These are phyloP conservation scores for Amaranthus palmeri DNA, from an alignment of 148 eudicot genomes.

Conservation along the genomic window DNA sequence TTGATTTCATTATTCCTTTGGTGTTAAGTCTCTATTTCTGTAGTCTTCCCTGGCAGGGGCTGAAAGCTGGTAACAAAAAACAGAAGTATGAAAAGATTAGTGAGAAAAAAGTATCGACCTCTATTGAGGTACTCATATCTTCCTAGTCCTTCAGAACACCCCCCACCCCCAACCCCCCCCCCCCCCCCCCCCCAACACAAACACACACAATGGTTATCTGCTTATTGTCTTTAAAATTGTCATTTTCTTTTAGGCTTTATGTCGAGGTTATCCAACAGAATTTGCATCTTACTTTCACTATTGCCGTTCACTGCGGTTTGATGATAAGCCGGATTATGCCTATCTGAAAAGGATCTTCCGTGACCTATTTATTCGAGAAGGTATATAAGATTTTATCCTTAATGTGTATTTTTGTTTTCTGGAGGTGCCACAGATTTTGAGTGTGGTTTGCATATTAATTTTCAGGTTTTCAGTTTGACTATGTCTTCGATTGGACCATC, in stretches of 20 bases:
- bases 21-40: constrained; percentile 20
- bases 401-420: neutral
- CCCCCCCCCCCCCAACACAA: too few species aligned
- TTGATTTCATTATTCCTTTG: constrained; percentile 11
- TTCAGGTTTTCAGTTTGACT: constrained; percentile 80
- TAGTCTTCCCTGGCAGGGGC: constrained; percentile 96
- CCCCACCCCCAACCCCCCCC: too few species aligned
- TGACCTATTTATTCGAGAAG: constrained; percentile 87
- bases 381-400: constrained; percentile 22
- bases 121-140: constrained; percentile 58
- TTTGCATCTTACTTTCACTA: constrained; percentile 90
- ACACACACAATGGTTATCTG: too few species aligned
- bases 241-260: constrained; percentile 49
- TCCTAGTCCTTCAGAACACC: neutral
- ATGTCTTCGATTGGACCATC: constrained; percentile 66
- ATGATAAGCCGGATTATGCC: constrained; percentile 90
- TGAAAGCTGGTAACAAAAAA: constrained; percentile 84
- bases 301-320: constrained; percentile 83
- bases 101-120: constrained; percentile 82
- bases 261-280: constrained; percentile 87
- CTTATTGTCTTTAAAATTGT: neutral
- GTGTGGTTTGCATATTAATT: neutral
- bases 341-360: constrained; percentile 85
- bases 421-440: constrained; percentile 6
- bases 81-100: constrained; percentile 86